Evolutionary conservation across 1,284 basidiomycete species (phyloP).

Genomic region (Takashimella koratensis): DNA sequence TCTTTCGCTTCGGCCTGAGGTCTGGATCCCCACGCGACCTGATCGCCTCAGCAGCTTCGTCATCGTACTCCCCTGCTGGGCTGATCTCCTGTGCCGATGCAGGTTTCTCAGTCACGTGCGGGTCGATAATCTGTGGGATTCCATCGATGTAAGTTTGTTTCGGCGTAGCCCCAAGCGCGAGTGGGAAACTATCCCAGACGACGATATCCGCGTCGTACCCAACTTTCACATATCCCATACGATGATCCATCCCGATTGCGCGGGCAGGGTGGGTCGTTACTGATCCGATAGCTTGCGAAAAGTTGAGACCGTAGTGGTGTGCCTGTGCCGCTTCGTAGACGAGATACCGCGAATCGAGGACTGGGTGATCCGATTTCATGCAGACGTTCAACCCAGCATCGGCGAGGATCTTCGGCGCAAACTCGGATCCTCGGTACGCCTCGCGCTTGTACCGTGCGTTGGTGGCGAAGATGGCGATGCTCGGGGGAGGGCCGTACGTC

Average conservation of each 20-base stretch:
- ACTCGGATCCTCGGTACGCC: conserved; percentile 78
- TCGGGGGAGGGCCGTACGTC: conserved; percentile 63
- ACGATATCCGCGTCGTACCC: conserved; percentile 66
- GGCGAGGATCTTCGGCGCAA: conserved; percentile 71
- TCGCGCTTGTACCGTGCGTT: conserved; percentile 69
- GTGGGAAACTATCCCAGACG: conserved; percentile 82
- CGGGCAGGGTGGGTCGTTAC: conserved; percentile 76
- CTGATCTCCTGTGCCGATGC: conserved; percentile 39
- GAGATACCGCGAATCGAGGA: conserved; percentile 70
- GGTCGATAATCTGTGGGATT: conserved; percentile 49
- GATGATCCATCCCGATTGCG: conserved; percentile 72
- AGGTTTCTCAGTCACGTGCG: conserved; percentile 40
- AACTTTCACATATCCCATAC: conserved; percentile 68
- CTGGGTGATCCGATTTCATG: conserved; percentile 64
- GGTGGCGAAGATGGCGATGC: conserved; percentile 71
- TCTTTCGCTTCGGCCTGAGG: conserved; percentile 29
- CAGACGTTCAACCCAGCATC: conserved; percentile 70
- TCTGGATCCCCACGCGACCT: conserved; percentile 45
- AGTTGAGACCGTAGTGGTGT: conserved; percentile 61
- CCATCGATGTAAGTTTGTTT: conserved; percentile 61
- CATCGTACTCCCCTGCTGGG: conserved; percentile 34
- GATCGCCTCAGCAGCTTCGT: conserved; percentile 39
- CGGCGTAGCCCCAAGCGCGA: conserved; percentile 61
- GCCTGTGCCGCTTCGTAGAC: conserved; percentile 84
- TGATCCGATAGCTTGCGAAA: conserved; percentile 51